Evolutionary conservation across 768 basidiomycete genomes (phyloP), one percentile per base, ranked within the genome.

Genomic region (Kwoniella europaea): DNA sequence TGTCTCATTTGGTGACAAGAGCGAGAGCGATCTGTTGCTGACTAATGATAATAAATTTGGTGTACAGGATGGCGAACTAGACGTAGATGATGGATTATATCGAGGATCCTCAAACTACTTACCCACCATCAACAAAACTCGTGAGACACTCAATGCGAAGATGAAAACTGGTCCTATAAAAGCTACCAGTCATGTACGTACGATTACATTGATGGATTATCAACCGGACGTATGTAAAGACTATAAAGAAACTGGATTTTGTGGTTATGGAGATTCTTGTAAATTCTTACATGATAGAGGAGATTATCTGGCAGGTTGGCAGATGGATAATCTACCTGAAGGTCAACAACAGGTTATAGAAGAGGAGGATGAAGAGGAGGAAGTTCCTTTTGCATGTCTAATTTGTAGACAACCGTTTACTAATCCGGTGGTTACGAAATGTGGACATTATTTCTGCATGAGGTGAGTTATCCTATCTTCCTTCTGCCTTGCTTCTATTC

Each of bases 171-270:
- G 94, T 88, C 59, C 96, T 88, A 74, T 93, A 91, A 83, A 86
- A 90, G 82, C 90, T 84, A 81, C 86, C 85, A 55, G 91, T 82
- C 85, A 98, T 92, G 69, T 99, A 75, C 88, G 94, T 67, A 95
- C 93, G 2, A 95, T 96, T 57, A 98, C 96, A 3, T 90, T 98
- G 68, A 88, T 92, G 57, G 96, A 99, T 86, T 99, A 98, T 84
- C 96, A 99, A 83, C 96, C 96, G 2, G 96, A 98, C 79, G 96
- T 99, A 18, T 99, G 96, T 85, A 99, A 99, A 84, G 96, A 98
- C 84, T 99, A 99, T 85, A 98, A 97, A 89, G 96, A 98, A 86
- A 99, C 97, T 63, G 97, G 97, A 0, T 99, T 93, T 82, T 99
- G 97, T 84, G 97, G 97, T 22, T 99, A 96, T 83, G 97, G 97